phyloP scores from a whole-genome alignment of 2,329 filamentous ascomycete species.

The Ceratocystis variospora region DNA sequence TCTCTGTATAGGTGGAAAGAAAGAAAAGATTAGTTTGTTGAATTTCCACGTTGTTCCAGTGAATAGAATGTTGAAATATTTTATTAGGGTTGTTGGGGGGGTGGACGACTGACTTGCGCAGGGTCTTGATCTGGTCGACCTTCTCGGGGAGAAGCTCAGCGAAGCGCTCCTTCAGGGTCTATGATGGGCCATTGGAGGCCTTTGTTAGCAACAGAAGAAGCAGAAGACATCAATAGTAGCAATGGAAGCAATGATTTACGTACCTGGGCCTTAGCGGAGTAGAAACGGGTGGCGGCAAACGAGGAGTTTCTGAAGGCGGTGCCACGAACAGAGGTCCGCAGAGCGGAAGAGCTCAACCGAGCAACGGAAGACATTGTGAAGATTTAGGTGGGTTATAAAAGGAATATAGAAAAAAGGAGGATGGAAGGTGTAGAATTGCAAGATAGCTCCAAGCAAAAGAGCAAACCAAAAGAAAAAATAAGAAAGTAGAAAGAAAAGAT shows the following conservation, averaged over 20 bases:
- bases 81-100: conserved; percentile 12
- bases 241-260: conserved; percentile 4
- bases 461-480: background rate
- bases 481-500: conserved; percentile 2
- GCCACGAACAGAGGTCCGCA: conserved; percentile 61
- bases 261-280: conserved; percentile 86
- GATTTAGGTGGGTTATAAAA: conserved; percentile 21
- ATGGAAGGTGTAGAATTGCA: background rate
- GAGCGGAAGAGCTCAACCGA: conserved; percentile 65
- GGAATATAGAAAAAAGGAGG: conserved; percentile 21
- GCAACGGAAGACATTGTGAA: conserved; percentile 67
- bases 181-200: conserved; percentile 16
- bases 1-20: conserved; percentile 44
- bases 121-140: conserved; percentile 98
- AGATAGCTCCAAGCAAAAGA: background rate
- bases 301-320: conserved; percentile 56
- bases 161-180: conserved; percentile 98
- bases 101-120: conserved; percentile 62
- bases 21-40: conserved; percentile 14
- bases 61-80: background rate
- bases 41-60: background rate
- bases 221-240: background rate
- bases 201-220: conserved; percentile 17
- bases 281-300: conserved; percentile 76
- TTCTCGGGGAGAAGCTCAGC: conserved; percentile 89